Percentiles rank a stretch among this genome's conserved stretches.
Conservation (phyloP, 306 rosid genomes). For the Astragalus membranaceus region DNA sequence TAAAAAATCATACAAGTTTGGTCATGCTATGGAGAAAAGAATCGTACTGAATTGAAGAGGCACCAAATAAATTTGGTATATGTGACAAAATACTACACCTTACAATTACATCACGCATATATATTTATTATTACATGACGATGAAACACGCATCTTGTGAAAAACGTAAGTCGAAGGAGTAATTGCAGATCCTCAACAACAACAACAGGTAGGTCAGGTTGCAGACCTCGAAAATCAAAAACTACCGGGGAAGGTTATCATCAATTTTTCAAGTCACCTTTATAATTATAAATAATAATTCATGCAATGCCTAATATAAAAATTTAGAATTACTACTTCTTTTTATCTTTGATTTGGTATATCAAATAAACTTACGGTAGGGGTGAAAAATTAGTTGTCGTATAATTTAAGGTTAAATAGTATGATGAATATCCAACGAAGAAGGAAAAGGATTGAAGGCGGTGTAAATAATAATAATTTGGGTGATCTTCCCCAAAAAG, state of each 20-base stretch:
- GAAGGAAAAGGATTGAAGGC: conserved; percentile 21
- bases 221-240: neutral
- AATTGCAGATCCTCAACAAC: neutral
- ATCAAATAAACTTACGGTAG: neutral
- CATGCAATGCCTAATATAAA: neutral
- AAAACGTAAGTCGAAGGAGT: conserved; percentile 16
- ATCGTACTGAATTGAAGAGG: neutral
- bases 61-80: neutral
- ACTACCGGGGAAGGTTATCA: neutral
- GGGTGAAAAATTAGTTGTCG: neutral
- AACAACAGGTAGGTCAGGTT: conserved; percentile 14
- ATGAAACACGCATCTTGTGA: conserved; percentile 23
- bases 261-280: neutral
- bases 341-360: neutral
- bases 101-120: conserved; percentile 6
- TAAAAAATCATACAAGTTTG: neutral
- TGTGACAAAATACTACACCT: neutral
- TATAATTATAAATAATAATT: neutral
- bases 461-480: neutral
- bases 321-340: neutral
- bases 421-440: neutral
- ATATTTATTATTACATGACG: neutral
- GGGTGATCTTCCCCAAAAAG: conserved; percentile 56
- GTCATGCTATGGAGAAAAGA: neutral
- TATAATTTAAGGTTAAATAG: conserved; percentile 1